These are phyloP conservation scores for Rutstroemia sp. DNA, from an alignment of 2,329 filamentous ascomycete species.

Conservation along the genomic window DNA sequence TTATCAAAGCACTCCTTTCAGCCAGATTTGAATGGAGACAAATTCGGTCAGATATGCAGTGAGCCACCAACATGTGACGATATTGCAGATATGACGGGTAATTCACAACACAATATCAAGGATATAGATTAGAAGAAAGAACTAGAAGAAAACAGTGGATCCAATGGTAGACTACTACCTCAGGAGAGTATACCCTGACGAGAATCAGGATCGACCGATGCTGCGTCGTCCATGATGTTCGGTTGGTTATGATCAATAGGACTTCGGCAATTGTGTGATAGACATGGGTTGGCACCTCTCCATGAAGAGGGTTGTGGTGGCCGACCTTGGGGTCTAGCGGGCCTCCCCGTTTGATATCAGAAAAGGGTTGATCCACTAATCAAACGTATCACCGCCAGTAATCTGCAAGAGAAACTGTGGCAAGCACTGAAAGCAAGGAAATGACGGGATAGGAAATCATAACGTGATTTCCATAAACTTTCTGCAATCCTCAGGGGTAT, in stretches of 20 bases:
- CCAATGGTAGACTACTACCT: constrained; percentile 1
- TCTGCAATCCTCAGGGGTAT: constrained; percentile 19
- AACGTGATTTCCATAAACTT: constrained; percentile 26
- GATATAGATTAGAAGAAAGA: constrained; percentile 9
- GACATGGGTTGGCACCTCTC: constrained; percentile 11
- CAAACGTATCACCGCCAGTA: constrained; percentile 10
- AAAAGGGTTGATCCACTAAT: constrained; percentile 17
- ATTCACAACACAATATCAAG: constrained; percentile 5
- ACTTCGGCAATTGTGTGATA: constrained; percentile 19
- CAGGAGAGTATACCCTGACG: background rate
- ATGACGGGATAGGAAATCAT: constrained; percentile 21
- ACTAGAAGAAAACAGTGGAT: background rate
- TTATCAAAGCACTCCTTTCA: constrained; percentile 7
- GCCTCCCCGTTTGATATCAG: constrained; percentile 14
- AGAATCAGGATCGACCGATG: constrained; percentile 3
- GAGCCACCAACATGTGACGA: constrained; percentile 10
- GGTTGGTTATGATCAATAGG: constrained; percentile 15
- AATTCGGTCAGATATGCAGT: constrained; percentile 3
- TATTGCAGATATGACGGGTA: constrained; percentile 7
- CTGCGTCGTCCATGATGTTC: constrained; percentile 6
- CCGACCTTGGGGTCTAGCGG: constrained; percentile 12
- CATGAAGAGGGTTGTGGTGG: constrained; percentile 14
- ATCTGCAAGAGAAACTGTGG: constrained; percentile 11
- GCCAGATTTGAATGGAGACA: constrained; percentile 1
- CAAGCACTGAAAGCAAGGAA: constrained; percentile 12